Percentiles rank a stretch among this genome's conserved stretches.
Evolutionary conservation across 2,329 filamentous ascomycete species (phyloP).

Genomic region (Aureobasidium sp.): DNA sequence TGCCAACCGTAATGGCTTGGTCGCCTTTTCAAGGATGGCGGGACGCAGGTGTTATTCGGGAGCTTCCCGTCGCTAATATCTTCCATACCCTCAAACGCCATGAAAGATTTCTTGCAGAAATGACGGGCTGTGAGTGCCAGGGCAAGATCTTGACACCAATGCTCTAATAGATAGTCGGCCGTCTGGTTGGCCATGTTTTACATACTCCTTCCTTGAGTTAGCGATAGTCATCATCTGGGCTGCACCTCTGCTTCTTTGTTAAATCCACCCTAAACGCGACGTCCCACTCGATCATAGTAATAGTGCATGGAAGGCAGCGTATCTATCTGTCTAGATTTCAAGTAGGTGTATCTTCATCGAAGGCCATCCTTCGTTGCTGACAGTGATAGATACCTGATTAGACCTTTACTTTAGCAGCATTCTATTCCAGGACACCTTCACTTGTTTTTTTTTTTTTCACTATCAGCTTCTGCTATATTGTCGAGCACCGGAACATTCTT

Average conservation of each 20-base stretch:
- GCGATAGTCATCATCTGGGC: background rate
- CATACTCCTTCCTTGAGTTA: background rate
- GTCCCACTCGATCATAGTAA: background rate
- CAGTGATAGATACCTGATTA: background rate
- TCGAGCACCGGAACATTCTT: background rate
- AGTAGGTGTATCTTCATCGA: background rate
- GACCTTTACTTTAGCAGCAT: background rate
- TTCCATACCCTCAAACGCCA: conserved; percentile 14
- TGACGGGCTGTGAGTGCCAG: background rate
- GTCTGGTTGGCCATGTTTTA: conserved; percentile 1
- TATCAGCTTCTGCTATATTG: background rate
- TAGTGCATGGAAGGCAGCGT: background rate
- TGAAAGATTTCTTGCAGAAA: background rate
- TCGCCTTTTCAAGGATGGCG: conserved; percentile 11
- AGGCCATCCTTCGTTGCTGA: background rate
- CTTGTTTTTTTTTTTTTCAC: background rate
- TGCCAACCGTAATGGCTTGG: background rate
- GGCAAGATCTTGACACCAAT: background rate
- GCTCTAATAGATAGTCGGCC: background rate
- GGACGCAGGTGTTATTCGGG: conserved; percentile 4
- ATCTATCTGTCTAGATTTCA: background rate
- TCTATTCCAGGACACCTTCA: too few relatives aligned
- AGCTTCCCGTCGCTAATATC: conserved; percentile 13
- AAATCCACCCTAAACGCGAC: background rate
- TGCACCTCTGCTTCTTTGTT: background rate